A percentile compares a stretch with the other conserved stretches of the same genome.
Evolutionary conservation across 345 rosid species (phyloP).

Genomic region (Nasturtium officinale): DNA sequence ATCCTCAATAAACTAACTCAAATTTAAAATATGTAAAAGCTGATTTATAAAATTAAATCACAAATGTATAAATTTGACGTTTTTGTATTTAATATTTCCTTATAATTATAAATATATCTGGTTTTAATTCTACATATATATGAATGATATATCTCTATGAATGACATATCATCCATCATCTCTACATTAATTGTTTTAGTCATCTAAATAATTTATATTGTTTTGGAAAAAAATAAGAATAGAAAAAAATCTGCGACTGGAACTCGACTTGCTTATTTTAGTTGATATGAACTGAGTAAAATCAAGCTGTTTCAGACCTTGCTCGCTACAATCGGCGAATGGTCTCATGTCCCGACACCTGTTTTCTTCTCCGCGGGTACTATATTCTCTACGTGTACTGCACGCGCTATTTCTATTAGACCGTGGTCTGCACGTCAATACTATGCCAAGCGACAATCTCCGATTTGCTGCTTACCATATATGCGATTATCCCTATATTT

Average conservation of each 20-base stretch:
- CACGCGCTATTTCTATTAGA: conserved; percentile 27
- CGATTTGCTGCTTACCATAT: conserved; percentile 4
- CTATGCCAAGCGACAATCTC: conserved; percentile 1
- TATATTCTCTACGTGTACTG: background rate
- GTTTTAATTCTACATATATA: too few relatives aligned
- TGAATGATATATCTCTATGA: too few relatives aligned
- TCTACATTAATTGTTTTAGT: too few relatives aligned
- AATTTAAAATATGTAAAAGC: background rate
- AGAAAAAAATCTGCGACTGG: conserved; percentile 43
- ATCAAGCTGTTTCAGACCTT: conserved; percentile 40
- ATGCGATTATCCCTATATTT: background rate
- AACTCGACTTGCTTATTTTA: conserved; percentile 45
- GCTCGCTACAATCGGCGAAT: conserved; percentile 43
- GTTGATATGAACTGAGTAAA: conserved; percentile 40
- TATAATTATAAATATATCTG: background rate
- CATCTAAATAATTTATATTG: too few relatives aligned
- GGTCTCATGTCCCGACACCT: conserved; percentile 42
- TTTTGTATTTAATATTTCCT: background rate
- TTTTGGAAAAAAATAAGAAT: background rate
- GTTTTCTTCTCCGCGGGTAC: conserved; percentile 27
- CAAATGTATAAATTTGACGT: background rate
- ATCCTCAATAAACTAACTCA: conserved; percentile 16
- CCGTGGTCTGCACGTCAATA: background rate
- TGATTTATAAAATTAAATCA: background rate
- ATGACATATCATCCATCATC: too few relatives aligned